Evolutionary conservation across 345 rosid genomes (phyloP).

Genomic region (Pistacia vera): DNA sequence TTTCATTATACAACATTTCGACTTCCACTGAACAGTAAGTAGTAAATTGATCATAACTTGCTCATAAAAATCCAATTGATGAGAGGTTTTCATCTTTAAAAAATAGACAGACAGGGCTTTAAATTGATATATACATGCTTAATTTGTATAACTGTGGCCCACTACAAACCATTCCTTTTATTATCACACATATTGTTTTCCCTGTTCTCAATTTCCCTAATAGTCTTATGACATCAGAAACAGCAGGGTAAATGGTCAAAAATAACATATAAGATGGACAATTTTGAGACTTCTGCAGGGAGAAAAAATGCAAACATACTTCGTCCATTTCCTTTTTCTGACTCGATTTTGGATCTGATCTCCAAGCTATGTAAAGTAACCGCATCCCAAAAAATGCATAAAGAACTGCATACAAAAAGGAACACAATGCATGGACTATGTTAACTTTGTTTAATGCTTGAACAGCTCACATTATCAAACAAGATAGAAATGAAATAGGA

Average conservation of each 20-base stretch:
- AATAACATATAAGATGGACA: background rate
- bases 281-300: background rate
- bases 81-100: too few relatives aligned
- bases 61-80: too few relatives aligned
- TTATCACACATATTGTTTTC: too few relatives aligned
- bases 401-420: conserved; percentile 57
- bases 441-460: background rate
- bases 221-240: background rate
- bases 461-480: background rate
- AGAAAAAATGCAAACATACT: conserved; percentile 45
- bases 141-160: too few relatives aligned
- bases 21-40: too few relatives aligned
- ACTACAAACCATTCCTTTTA: too few relatives aligned
- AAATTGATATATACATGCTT: too few relatives aligned
- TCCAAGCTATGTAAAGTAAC: conserved; percentile 98
- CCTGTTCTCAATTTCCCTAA: too few relatives aligned
- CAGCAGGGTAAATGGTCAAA: background rate
- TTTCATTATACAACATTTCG: too few relatives aligned
- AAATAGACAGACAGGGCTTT: too few relatives aligned
- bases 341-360: conserved; percentile 84
- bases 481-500: background rate
- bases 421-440: background rate
- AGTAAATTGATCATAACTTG: too few relatives aligned
- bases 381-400: conserved; percentile 93
- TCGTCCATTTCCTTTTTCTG: conserved; percentile 99